Evolutionary conservation across 108 stramenopile genomes (phyloP).

Genomic region (Stephanodiscus minutulus): DNA sequence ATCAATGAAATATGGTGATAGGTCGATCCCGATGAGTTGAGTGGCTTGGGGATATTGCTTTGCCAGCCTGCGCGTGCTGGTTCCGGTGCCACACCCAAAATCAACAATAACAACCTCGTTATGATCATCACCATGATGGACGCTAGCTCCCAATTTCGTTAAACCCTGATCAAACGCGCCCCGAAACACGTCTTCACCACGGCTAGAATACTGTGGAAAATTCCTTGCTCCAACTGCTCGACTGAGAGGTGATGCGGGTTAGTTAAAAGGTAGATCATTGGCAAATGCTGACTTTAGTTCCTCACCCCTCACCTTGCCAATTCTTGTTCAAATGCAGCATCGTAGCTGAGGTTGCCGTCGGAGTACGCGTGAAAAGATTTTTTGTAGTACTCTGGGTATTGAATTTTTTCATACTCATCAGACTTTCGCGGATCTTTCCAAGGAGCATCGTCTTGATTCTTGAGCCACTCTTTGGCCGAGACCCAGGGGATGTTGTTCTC

Average conservation of each 20-base stretch:
- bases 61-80: constrained; percentile 70
- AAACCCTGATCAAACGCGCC: constrained; percentile 70
- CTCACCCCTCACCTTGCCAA: constrained; percentile 46
- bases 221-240: constrained; percentile 77
- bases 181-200: constrained; percentile 81
- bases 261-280: background rate
- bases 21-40: constrained; percentile 63
- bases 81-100: constrained; percentile 80
- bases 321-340: constrained; percentile 81
- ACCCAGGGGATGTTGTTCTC: constrained; percentile 77
- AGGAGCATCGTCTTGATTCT: constrained; percentile 40
- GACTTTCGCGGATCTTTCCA: constrained; percentile 27
- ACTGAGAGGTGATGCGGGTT: constrained; percentile 10
- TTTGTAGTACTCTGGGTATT: constrained; percentile 57
- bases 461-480: constrained; percentile 57
- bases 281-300: background rate
- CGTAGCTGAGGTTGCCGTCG: constrained; percentile 75
- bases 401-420: constrained; percentile 21
- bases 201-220: constrained; percentile 64
- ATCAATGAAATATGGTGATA: constrained; percentile 70
- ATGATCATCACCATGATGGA: constrained; percentile 25
- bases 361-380: constrained; percentile 77
- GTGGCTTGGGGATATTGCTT: constrained; percentile 60
- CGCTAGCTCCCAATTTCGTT: constrained; percentile 50
- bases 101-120: constrained; percentile 53